Base-by-base conservation (phyloP, 495 filamentous ascomycete genomes). In the Xylaria cubensis region DNA sequence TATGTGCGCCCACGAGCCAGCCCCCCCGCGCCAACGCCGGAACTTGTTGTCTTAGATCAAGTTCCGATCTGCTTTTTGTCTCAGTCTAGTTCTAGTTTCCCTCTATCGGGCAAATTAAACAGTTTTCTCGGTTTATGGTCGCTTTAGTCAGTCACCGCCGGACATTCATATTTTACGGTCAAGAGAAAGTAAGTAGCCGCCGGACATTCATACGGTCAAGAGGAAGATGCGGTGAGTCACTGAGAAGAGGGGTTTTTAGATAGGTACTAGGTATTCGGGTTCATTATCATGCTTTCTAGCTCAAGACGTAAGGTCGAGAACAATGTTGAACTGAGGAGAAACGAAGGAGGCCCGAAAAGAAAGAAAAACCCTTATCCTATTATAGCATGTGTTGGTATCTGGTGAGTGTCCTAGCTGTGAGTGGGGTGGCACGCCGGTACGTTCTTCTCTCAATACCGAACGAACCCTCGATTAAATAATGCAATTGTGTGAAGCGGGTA, bases 281-380 rank as follows among this genome's bases (percentile, higher is more conserved):
- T 36, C 36, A 26, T 29, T 56, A 17, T 29, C 48, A 29, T n/a
- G 48, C 13, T 19, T 50, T 56, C 48, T 19, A 55, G 50, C 7
- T 26, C 17, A 67, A 36, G 48, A 29, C 21, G 34, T 21, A 67
- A 36, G 50, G 34, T 29, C 17, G 50, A 67, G 29, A 42, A 42
- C 50, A 29, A 42, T 41, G 10, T 21, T 44, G 51, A 21, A 46
- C n/a, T 26, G 68, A 64, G 34, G 67, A 48, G 39, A 48, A 39
- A 39, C 62, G 13, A 55, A 70, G 29, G 36, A 65, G 63, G 7
- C 42, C 21, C 34, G 46, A 73, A 29, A 62, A 56, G 62, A 76
- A 61, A 65, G 48, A 78, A 55, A 29, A 65, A 56, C 74, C 76
- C 74, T 76, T 76, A 62, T 71, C 76, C 74, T 78, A 76, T 73